Percentiles rank a stretch among this genome's conserved stretches.
phyloP scores from a whole-genome alignment of 306 rosid species.

The Vicia villosa region DNA sequence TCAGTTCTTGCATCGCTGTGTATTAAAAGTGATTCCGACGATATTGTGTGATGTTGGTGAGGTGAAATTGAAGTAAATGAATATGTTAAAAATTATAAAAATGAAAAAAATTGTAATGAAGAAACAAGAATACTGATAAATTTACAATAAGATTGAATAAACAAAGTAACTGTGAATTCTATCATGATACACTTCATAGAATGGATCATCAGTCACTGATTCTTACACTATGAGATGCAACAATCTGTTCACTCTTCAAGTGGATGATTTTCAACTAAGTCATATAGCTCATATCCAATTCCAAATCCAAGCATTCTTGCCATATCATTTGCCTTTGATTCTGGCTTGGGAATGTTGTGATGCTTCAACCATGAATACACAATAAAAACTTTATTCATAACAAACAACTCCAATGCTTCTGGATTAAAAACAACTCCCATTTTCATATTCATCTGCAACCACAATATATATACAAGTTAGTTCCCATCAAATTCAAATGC shows the following conservation, averaged over 20 bases:
- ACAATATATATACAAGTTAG: conserved; percentile 4
- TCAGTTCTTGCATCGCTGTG: no score
- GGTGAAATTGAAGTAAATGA: no score
- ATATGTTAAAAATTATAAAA: no score
- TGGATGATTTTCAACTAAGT: conserved; percentile 69
- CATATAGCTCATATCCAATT: conserved; percentile 80
- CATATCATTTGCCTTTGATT: conserved; percentile 77
- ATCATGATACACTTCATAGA: no score
- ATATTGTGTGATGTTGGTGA: no score
- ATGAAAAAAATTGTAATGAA: no score
- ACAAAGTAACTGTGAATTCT: no score
- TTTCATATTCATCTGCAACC: conserved; percentile 77
- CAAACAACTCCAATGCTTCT: conserved; percentile 84
- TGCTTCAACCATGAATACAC: conserved; percentile 87
- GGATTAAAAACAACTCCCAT: conserved; percentile 97
- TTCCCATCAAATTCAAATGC: not conserved
- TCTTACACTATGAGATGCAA: not conserved
- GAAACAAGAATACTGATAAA: no score
- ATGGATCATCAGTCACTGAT: no score
- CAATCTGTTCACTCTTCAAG: not conserved
- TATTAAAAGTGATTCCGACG: no score
- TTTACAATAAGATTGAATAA: no score
- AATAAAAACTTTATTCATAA: conserved; percentile 78
- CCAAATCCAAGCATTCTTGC: conserved; percentile 98
- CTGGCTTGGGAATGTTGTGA: conserved; percentile 77